These are phyloP conservation scores for Oldenlandia corymbosa DNA, from an alignment of 257 asterid genomes.

Conservation along the genomic window DNA sequence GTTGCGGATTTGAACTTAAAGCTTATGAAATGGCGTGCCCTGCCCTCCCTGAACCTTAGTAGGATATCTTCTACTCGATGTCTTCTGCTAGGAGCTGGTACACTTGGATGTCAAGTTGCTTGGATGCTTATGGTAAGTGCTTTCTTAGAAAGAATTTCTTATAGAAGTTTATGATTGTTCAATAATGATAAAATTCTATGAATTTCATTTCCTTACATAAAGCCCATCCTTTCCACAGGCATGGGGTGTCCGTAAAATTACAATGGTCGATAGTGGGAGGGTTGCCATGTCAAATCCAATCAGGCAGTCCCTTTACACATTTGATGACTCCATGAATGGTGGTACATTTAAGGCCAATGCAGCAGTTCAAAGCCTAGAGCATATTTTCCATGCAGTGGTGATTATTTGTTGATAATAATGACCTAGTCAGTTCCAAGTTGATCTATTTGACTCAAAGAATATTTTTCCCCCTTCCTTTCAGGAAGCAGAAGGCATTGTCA, in stretches of 20 bases:
- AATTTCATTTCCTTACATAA: background rate
- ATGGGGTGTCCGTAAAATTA: conserved; percentile 91
- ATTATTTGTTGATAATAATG: background rate
- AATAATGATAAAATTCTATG: background rate
- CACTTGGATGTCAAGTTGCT: conserved; percentile 98
- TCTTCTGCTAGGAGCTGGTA: conserved; percentile 94
- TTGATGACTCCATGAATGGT: conserved; percentile 87
- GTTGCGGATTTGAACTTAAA: conserved; percentile 98
- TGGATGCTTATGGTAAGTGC: conserved; percentile 90
- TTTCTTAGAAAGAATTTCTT: background rate
- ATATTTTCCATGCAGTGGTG: conserved; percentile 90
- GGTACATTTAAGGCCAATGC: conserved; percentile 85
- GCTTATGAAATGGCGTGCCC: conserved; percentile 95
- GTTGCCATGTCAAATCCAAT: conserved; percentile 95
- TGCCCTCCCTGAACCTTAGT: conserved; percentile 70
- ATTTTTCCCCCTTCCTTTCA: conserved; percentile 20
- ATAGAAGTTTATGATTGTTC: conserved; percentile 2
- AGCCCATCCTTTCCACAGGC: conserved; percentile 45
- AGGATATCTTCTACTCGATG: conserved; percentile 61
- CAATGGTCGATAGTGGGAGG: conserved; percentile 82
- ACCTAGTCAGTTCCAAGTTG: background rate
- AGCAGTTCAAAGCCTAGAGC: conserved; percentile 68
- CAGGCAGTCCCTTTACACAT: conserved; percentile 82
- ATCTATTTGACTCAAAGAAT: background rate
- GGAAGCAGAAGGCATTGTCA: conserved; percentile 80